A percentile compares a stretch with the other conserved stretches of the same genome.
These are phyloP conservation scores for Lentinula sp. DNA, from an alignment of 768 basidiomycete species.

Conservation along the genomic window DNA sequence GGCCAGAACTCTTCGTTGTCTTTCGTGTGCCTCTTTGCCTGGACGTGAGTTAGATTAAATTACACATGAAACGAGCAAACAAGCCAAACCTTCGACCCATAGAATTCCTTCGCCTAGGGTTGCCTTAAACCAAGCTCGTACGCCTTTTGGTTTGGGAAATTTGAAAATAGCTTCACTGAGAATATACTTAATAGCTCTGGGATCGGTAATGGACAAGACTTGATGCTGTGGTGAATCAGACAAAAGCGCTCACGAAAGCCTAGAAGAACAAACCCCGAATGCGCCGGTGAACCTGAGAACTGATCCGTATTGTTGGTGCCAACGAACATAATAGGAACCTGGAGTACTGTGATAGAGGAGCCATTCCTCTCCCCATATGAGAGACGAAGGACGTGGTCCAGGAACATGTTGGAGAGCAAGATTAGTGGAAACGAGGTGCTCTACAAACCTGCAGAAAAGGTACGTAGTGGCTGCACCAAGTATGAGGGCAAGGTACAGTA, in stretches of 20 bases:
- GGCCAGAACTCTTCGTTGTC: slow-evolving; percentile 44
- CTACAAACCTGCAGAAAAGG: slow-evolving; percentile 24
- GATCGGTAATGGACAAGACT: slow-evolving; percentile 51
- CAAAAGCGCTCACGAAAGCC: neutral
- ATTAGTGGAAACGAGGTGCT: slow-evolving; percentile 26
- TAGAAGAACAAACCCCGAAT: slow-evolving; percentile 38
- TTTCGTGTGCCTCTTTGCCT: slow-evolving; percentile 56
- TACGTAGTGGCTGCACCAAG: slow-evolving; percentile 14
- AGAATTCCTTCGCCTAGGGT: slow-evolving; percentile 60
- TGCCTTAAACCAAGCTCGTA: slow-evolving; percentile 57
- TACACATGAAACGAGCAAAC: neutral
- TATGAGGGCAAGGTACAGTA: neutral
- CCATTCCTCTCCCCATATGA: slow-evolving; percentile 62
- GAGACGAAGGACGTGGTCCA: slow-evolving; percentile 42
- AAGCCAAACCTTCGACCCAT: slow-evolving; percentile 52
- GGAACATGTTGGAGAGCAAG: slow-evolving; percentile 38
- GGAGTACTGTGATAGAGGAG: slow-evolving; percentile 46
- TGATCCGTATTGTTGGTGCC: slow-evolving; percentile 49
- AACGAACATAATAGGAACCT: slow-evolving; percentile 44
- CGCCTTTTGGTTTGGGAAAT: slow-evolving; percentile 60
- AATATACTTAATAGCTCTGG: slow-evolving; percentile 46
- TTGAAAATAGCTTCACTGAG: slow-evolving; percentile 48
- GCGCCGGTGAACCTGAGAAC: slow-evolving; percentile 52
- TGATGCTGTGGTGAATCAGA: slow-evolving; percentile 35
- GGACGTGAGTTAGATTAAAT: neutral